These are phyloP conservation scores for Rauvolfia tetraphylla DNA, from an alignment of 257 asterid genomes.

Conservation along the genomic window DNA sequence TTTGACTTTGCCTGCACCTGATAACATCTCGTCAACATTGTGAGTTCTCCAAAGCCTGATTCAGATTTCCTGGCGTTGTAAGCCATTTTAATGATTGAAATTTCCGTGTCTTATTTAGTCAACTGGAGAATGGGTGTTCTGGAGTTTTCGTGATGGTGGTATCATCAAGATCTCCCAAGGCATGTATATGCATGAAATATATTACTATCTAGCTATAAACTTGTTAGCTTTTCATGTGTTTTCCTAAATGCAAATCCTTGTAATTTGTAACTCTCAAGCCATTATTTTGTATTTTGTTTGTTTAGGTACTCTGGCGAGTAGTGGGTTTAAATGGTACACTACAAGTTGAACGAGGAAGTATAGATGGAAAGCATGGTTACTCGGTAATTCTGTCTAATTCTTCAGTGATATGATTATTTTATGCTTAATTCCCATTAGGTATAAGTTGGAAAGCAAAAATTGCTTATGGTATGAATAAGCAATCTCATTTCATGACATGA, in stretches of 20 bases:
- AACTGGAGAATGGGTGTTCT: slow-evolving; percentile 81
- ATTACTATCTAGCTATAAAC: neutral
- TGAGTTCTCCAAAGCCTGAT: slow-evolving; percentile 34
- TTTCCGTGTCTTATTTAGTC: slow-evolving; percentile 36
- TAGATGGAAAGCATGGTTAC: slow-evolving; percentile 86
- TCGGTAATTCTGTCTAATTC: slow-evolving; percentile 33
- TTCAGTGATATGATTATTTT: neutral
- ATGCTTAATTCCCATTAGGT: neutral
- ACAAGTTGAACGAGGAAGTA: slow-evolving; percentile 75
- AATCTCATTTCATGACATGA: slow-evolving; percentile 19
- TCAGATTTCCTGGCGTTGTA: slow-evolving; percentile 1
- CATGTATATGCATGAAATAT: neutral
- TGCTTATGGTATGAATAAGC: slow-evolving; percentile 35
- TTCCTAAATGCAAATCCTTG: neutral
- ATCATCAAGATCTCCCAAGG: slow-evolving; percentile 89
- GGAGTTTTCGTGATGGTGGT: slow-evolving; percentile 93
- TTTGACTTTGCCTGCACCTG: slow-evolving; percentile 77
- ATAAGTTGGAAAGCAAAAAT: neutral
- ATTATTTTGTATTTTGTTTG: neutral
- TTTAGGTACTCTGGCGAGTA: slow-evolving; percentile 73
- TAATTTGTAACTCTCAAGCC: neutral
- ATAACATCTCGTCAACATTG: slow-evolving; percentile 86
- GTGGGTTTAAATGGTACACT: slow-evolving; percentile 88
- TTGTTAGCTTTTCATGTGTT: neutral
- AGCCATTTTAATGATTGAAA: slow-evolving; percentile 1